Evolutionary conservation across 257 asterid genomes (phyloP).

Genomic region (Ajuga chamaepitys): DNA sequence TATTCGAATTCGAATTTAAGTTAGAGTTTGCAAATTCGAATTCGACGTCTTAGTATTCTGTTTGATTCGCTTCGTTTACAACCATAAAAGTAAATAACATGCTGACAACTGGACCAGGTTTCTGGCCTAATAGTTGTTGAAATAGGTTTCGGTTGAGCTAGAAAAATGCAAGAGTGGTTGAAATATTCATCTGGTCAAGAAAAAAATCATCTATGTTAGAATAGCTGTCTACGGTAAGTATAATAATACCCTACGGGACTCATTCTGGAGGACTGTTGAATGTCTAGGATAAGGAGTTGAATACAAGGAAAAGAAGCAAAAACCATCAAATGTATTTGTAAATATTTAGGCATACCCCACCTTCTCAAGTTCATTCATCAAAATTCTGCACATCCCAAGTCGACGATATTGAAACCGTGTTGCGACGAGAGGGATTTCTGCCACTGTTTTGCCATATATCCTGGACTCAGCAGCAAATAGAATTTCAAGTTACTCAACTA

Average conservation of each 20-base stretch:
- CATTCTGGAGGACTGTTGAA: neutral
- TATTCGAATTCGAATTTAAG: too few species aligned
- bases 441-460: slow-evolving; percentile 74
- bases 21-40: too few species aligned
- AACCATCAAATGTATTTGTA: neutral
- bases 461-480: slow-evolving; percentile 28
- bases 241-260: neutral
- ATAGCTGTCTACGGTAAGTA: too few species aligned
- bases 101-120: too few species aligned
- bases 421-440: slow-evolving; percentile 86
- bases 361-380: slow-evolving; percentile 91
- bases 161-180: too few species aligned
- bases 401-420: slow-evolving; percentile 80
- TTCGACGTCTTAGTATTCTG: too few species aligned
- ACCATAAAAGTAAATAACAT: too few species aligned
- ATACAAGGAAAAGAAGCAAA: neutral
- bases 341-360: slow-evolving; percentile 21
- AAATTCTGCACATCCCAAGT: slow-evolving; percentile 85
- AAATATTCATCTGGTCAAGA: too few species aligned
- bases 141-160: too few species aligned
- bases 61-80: too few species aligned
- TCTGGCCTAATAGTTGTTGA: too few species aligned
- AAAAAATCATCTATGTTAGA: too few species aligned
- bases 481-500: neutral
- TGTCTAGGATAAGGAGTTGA: neutral